phyloP scores from a whole-genome alignment of 2,329 filamentous ascomycete species.

The Botrytis medusae region DNA sequence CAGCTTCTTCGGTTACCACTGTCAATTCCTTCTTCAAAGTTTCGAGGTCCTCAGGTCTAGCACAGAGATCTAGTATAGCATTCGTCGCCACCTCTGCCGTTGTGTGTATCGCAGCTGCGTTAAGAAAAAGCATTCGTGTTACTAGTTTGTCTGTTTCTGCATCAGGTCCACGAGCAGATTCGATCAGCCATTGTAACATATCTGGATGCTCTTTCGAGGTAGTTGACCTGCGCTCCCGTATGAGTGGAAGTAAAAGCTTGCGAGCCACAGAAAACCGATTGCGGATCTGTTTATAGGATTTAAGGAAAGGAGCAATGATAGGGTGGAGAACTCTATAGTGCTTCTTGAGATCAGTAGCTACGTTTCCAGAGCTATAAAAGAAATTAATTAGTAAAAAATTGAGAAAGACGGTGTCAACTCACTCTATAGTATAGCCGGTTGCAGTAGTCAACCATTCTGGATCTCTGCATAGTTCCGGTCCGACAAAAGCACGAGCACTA shows the following conservation, averaged over 20 bases:
- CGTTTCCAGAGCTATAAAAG: not conserved
- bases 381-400: not conserved
- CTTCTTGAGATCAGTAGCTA: conserved; percentile 8
- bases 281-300: conserved; percentile 7
- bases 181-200: conserved; percentile 22
- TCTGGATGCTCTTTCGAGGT: conserved; percentile 11
- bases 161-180: conserved; percentile 9
- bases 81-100: conserved; percentile 49
- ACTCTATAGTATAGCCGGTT: conserved; percentile 27
- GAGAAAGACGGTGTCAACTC: not conserved
- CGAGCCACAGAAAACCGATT: conserved; percentile 4
- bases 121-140: conserved; percentile 9
- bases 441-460: conserved; percentile 33
- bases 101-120: conserved; percentile 50
- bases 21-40: conserved; percentile 33
- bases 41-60: conserved; percentile 47
- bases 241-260: conserved; percentile 7
- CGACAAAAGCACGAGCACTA: conserved; percentile 31
- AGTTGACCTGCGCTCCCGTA: not conserved
- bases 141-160: conserved; percentile 4
- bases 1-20: conserved; percentile 17
- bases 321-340: conserved; percentile 4
- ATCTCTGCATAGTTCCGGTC: conserved; percentile 30
- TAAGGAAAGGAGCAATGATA: conserved; percentile 14
- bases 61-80: conserved; percentile 53